Evolutionary conservation across 202 grass and related monocot species (phyloP), one percentile per base, ranked within the genome.

Genomic region (Cymbopogon flexuosus): DNA sequence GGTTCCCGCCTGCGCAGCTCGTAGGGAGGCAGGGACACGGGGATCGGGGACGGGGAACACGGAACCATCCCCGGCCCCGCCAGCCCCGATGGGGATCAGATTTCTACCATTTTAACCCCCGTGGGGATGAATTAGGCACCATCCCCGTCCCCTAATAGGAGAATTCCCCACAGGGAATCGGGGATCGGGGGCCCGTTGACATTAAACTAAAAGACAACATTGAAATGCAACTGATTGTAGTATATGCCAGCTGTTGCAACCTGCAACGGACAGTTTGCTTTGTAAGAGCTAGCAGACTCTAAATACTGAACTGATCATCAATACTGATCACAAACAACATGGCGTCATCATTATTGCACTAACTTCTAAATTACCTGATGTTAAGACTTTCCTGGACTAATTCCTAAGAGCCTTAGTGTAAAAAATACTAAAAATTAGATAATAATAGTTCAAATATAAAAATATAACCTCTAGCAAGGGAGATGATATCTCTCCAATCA

Each of bases 391-490:
- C 13, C 73, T 66, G 21, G 15, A 10, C 22, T 42, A 30, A 21
- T 70, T 37, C 8, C 8, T 40, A 70, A 79, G n/a, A 62, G 47
- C 12, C 0, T 67, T 16, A 3, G 46, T 66, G 9, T 59, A 49
- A 5, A 73, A 78, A 2, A 16, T 9, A n/a, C 15, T 6, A 67
- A 15, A 37, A 74, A 30, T 0, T 42, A 79, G 2, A 56, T 13
- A 49, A 27, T 31, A 78, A 62, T 71, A 9, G 51, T 66, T 8
- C 11, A 30, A 58, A 80, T 23, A 64, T 75, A 18, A 49, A 76
- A 81, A 45, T 64, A 83, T 71, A 72, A 98, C 90, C 95, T 98
- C 95, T 87, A 61, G 95, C 95, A 52, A 98, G 82, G 82, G 92
- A 81, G 3, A 95, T 51, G 75, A 98, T 88, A 59, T 98, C 92